Conservation (phyloP, 1,284 basidiomycete genomes). For the Ceratobasidium sp. region DNA sequence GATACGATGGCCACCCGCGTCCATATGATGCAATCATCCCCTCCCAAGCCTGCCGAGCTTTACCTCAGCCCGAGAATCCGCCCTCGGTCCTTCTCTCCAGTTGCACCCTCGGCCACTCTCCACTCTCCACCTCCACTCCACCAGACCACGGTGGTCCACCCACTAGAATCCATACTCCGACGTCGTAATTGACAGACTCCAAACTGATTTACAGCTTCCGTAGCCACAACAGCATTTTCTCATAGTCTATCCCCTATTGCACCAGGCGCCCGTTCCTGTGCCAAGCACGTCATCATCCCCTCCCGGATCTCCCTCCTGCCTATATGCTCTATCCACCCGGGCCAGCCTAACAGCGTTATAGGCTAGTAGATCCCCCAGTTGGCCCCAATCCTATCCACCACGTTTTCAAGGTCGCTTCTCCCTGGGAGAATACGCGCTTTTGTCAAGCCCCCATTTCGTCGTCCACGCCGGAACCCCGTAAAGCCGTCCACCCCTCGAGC, state of each 20-base stretch:
- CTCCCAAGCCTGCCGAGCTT: no score
- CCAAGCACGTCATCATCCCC: background rate
- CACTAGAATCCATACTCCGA: conserved; percentile 1
- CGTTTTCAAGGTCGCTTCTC: background rate
- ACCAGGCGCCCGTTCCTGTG: background rate
- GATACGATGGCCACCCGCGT: no score
- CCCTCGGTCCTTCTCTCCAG: no score
- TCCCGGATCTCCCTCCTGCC: no score
- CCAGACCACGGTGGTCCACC: no score
- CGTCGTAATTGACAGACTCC: background rate
- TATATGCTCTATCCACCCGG: no score
- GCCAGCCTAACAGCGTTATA: no score
- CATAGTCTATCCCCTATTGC: background rate
- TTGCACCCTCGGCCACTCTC: no score
- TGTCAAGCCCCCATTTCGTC: background rate
- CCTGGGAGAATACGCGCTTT: conserved; percentile 8
- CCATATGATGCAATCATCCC: no score
- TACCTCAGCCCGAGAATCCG: no score
- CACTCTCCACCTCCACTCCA: no score
- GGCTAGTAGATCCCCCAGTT: background rate
- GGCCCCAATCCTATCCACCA: background rate
- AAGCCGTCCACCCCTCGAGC: conserved; percentile 1
- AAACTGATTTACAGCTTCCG: background rate
- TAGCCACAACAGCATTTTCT: no score
- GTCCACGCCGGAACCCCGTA: conserved; percentile 10